Evolutionary conservation across 1,284 basidiomycete genomes (phyloP).

Genomic region (Cryptococcus sp.): DNA sequence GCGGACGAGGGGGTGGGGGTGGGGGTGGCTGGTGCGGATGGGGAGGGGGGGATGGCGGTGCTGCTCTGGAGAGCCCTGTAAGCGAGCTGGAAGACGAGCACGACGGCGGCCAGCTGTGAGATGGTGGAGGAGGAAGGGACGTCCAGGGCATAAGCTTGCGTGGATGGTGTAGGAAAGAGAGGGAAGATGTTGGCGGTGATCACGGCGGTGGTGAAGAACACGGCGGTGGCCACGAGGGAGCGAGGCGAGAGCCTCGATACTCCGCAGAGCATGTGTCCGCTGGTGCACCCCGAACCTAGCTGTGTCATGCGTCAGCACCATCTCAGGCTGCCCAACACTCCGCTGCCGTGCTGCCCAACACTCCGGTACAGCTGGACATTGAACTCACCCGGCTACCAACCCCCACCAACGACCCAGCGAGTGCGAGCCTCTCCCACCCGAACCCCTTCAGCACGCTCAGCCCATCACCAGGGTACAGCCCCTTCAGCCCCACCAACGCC

Average conservation of each 20-base stretch:
- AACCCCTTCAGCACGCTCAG: constrained; percentile 46
- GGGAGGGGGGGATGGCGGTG: background rate
- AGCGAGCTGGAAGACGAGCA: background rate
- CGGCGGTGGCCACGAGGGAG: constrained; percentile 55
- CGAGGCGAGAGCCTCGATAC: constrained; percentile 61
- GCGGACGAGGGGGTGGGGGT: background rate
- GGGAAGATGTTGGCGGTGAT: constrained; percentile 51
- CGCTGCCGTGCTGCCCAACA: too few species aligned
- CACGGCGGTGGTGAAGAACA: constrained; percentile 58
- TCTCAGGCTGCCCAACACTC: background rate
- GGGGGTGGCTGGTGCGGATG: background rate
- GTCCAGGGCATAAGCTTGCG: constrained; percentile 40
- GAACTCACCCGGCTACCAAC: constrained; percentile 60
- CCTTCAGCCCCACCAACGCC: constrained; percentile 19
- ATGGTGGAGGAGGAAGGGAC: background rate
- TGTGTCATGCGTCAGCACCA: background rate
- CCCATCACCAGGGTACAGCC: constrained; percentile 55
- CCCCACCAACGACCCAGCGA: constrained; percentile 62
- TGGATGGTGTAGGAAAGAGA: constrained; percentile 55
- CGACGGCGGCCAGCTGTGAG: background rate
- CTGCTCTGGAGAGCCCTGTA: constrained; percentile 1
- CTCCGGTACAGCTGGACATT: background rate
- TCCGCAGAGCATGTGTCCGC: constrained; percentile 67
- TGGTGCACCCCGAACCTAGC: constrained; percentile 17
- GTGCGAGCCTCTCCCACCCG: constrained; percentile 41